These are phyloP conservation scores for Tylopilus sp. DNA, from an alignment of 1,284 basidiomycete species.

Conservation along the genomic window DNA sequence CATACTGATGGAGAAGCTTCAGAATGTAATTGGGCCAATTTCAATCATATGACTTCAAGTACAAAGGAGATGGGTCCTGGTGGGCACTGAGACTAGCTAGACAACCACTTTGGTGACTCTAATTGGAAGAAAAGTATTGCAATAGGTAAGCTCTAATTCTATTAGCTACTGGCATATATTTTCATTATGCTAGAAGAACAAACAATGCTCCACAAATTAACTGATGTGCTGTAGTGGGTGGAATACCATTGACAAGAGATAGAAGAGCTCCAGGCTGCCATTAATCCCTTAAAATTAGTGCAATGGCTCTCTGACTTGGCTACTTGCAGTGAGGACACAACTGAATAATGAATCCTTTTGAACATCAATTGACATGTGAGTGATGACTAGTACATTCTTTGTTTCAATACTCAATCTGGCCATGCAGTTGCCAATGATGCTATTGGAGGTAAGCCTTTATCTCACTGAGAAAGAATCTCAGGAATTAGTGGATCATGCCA, in stretches of 20 bases:
- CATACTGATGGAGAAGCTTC: no score
- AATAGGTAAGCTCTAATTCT: no score
- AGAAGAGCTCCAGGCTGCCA: background rate
- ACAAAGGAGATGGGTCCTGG: constrained; percentile 9
- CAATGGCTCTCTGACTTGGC: background rate
- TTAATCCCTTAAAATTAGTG: background rate
- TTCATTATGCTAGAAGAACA: no score
- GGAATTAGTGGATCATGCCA: background rate
- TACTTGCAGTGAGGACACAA: background rate
- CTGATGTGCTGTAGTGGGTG: no score
- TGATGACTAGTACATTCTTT: no score
- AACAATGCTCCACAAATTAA: no score
- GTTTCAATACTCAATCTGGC: no score
- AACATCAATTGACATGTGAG: background rate
- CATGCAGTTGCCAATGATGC: background rate
- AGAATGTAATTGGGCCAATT: background rate
- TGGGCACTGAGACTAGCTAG: background rate
- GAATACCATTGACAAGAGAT: background rate
- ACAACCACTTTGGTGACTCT: constrained; percentile 7
- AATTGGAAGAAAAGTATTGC: constrained; percentile 4
- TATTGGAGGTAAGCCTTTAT: background rate
- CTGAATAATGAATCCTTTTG: background rate
- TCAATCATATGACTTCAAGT: constrained; percentile 8
- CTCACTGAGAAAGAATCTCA: background rate
- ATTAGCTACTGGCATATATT: no score